Evolutionary conservation across 495 filamentous ascomycete species (phyloP), one percentile per base, ranked within the genome.

Genomic region (Opeltia flavorubescens): DNA sequence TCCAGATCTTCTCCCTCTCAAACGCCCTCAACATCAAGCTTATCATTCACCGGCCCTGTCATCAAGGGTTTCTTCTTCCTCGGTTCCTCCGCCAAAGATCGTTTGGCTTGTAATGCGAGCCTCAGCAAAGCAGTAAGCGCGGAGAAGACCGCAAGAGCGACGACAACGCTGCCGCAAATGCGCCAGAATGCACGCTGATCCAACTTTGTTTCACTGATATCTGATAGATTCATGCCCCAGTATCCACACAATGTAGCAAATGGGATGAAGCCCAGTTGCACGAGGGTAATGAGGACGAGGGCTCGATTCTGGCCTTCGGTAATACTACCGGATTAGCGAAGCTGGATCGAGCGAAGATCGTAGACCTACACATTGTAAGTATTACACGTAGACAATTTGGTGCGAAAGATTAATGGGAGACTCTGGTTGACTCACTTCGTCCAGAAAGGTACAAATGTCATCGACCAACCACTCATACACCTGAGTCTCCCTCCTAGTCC

Each of bases 81-180:
- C 9, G 9, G 30, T n/a, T 33, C 15, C 15, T 9, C 15, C 30
- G 9, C 15, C 15, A 9, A 15, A 9, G 30, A 33, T n/a, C 9
- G n/a, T n/a, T 33, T 33, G 30, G n/a, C 5, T 43, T 43, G n/a
- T 43, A 13, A 3, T 7, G n/a, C n/a, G 12, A 21, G 12, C 21
- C 15, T 23, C 39, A 17, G n/a, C 39, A 43, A 24, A 17, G 39
- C 6, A 21, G 12, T 23, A 2, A 43, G 3, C 3, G 4, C 39
- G 6, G n/a, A 23, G 2, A 43, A 15, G 2, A 43, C 13, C 13
- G 39, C 13, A 12, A 17, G 12, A 24, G n/a, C 6, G 21, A 23
- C 39, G 1, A 24, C 43, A 24, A 45, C 8, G 20, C 59, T 58
- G n/a, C 58, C 59, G 31, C 43, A 45, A 21, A 45, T 9, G n/a